A percentile compares a stretch with the other conserved stretches of the same genome.
Conservation (phyloP, 2,329 filamentous ascomycete genomes). For the Botryosphaeria dothidea region DNA sequence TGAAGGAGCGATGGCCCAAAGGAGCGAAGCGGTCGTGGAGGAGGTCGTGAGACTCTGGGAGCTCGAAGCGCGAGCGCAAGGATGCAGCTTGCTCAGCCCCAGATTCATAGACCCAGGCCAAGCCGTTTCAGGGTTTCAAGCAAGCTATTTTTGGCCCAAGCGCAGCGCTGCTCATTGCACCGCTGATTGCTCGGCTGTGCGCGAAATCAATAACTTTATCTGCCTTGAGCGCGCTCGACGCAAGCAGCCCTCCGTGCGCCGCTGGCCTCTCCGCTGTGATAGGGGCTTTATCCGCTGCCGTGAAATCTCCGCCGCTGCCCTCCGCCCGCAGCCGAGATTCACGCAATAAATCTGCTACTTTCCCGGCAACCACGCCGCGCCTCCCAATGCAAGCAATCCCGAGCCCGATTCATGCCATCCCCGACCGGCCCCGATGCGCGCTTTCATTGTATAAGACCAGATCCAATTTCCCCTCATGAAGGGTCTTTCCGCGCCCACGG, state of each 20-base stretch:
- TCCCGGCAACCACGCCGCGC: neutral
- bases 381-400: conserved; percentile 3
- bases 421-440: neutral
- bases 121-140: conserved; percentile 14
- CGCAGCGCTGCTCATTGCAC: conserved; percentile 14
- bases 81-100: conserved; percentile 21
- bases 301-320: conserved; percentile 1
- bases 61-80: conserved; percentile 17
- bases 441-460: neutral
- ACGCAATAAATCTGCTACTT: conserved; percentile 11
- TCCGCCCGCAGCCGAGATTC: conserved; percentile 12
- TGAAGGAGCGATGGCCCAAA: conserved; percentile 18
- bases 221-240: conserved; percentile 6
- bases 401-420: conserved; percentile 9
- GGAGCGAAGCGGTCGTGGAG: conserved; percentile 17
- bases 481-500: conserved; percentile 20
- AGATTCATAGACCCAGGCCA: conserved; percentile 14
- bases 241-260: neutral
- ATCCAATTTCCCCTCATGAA: conserved; percentile 12
- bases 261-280: conserved; percentile 8
- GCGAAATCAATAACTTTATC: conserved; percentile 17
- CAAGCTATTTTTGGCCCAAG: conserved; percentile 21
- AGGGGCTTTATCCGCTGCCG: conserved; percentile 11
- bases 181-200: conserved; percentile 14
- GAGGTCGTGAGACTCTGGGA: conserved; percentile 19